phyloP scores from a whole-genome alignment of 768 basidiomycete genomes.

The Pleurotus eryngii region DNA sequence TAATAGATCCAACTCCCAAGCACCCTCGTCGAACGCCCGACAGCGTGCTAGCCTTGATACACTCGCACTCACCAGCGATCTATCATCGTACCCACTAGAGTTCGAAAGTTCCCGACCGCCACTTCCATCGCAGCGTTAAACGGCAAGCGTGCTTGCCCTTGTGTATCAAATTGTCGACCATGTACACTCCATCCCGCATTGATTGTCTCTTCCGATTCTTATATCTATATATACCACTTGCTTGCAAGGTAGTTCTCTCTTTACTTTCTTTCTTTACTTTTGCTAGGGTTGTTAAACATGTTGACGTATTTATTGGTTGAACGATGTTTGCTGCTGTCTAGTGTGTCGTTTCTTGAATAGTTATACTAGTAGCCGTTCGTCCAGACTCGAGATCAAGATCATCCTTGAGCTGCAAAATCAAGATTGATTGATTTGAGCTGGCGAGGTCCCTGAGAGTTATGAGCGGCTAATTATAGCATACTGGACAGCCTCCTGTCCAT shows the following conservation, averaged over 20 bases:
- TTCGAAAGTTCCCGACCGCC: conserved; percentile 42
- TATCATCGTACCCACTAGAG: conserved; percentile 79
- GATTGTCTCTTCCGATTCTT: neutral
- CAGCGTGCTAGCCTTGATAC: conserved; percentile 85
- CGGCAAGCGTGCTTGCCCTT: neutral
- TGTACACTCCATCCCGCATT: conserved; percentile 2
- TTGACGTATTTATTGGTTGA: neutral
- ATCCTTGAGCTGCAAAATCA: too few relatives aligned
- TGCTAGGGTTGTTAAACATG: neutral
- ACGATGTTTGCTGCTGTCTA: neutral
- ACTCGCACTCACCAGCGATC: conserved; percentile 75
- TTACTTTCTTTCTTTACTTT: neutral
- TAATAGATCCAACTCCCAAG: conserved; percentile 9
- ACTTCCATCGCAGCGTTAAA: conserved; percentile 1
- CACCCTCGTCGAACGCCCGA: conserved; percentile 38
- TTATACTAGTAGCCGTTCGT: too few relatives aligned
- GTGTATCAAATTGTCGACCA: neutral
- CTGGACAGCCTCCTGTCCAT: neutral
- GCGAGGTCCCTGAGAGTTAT: neutral
- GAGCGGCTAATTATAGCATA: neutral
- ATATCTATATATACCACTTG: conserved; percentile 10
- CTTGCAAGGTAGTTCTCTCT: conserved; percentile 6
- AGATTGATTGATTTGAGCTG: too few relatives aligned
- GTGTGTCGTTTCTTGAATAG: conserved; percentile 6
- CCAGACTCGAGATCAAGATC: too few relatives aligned